Evolutionary conservation across 305 asterid genomes (phyloP), one percentile per base, ranked within the genome.

Genomic region (Withania somnifera): DNA sequence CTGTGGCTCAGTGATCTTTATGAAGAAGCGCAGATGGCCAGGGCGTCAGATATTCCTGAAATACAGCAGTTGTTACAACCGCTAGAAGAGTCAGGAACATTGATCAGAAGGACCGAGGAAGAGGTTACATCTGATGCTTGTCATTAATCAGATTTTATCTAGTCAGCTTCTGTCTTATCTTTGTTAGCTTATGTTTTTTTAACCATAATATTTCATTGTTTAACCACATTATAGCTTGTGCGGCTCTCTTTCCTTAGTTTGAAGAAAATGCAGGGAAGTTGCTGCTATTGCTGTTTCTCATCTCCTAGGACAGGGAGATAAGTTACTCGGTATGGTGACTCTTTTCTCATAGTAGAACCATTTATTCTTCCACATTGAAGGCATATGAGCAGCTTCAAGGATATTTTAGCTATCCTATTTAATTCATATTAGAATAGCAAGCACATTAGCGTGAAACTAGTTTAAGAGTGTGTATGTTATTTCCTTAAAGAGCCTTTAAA

Each of bases 271-370:
- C 67, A 98, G 97, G 76, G 98, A 94, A 90, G 95, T 96, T 81
- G 98, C 99, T 87, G 97, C 98, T 69, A 91, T 94, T 85, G 98
- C 97, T 82, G 99, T 96, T 86, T 94, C 97, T 85, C 97, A n/a
- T n/a, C 98, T 30, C 51, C 96, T 92, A 85, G 99, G 99, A 73
- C 99, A 93, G 71, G 99, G 99, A 85, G 98, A 96, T 90, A 96
- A 92, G 86, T 89, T 96, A 86, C 98, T 94, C 10, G 98, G 99
- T 94, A 94, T 81, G 83, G 57, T 50, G 69, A 71, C 78, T 6
- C 8, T 58, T 75, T 52, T 63, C 60, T 56, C 56, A 36, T 82
- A 7, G 52, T 78, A 28, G 36, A 80, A 80, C 66, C 14, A 54
- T 82, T 52, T 79, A 30, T 67, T 30, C 57, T 56, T 78, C 36